Base-by-base conservation (phyloP, 129 eudicot species). In the Centrapalus pauciflorus region DNA sequence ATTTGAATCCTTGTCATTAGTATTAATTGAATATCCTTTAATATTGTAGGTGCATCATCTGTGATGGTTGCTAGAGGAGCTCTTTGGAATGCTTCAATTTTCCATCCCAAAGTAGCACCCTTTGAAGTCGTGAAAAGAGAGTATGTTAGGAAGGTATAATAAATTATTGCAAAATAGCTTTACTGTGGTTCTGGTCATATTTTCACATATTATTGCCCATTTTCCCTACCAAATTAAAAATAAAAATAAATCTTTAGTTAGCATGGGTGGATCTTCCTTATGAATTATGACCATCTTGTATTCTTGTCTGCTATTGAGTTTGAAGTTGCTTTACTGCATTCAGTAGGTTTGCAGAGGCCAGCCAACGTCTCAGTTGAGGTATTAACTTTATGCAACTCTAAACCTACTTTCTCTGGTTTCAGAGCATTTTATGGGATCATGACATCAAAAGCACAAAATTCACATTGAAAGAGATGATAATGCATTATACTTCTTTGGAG, bases 31-130 rank as follows among this genome's bases (percentile, higher is more conserved):
- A 27, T 6, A 67, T 26, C 32, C 4, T 29, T 64, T 52, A 61
- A 23, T 38, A 32, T 23, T 49, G 10, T 56, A 90, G 97, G 97
- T 73, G 93, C 93, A 28, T 77, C 97, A 1, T 87, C 93, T 41
- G 84, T 90, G 55, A 87, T 91, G 97, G 90, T 85, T 72, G 97
- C 90, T 67, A 82, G 97, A 81, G 96, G 96, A 37, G 97, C 97
- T 64, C 86, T 91, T 72, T 91, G 97, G 97, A 91, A 91, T 77
- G 97, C 94, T 63, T 91, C 97, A 21, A 74, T 91, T 68, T 91
- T 91, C 71, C 77, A 82, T 64, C 86, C 90, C 41, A 46, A 79
- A 43, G 93, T 85, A 34, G 38, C 76, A 55, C 87, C 94, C 54
- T 69, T 80, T 82, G 97, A 91, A 59, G 94, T 59, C 0, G 90